A percentile compares a stretch with the other conserved stretches of the same genome.
Conservation (phyloP, 2,329 filamentous ascomycete species). For the Aureobasidium sp. region DNA sequence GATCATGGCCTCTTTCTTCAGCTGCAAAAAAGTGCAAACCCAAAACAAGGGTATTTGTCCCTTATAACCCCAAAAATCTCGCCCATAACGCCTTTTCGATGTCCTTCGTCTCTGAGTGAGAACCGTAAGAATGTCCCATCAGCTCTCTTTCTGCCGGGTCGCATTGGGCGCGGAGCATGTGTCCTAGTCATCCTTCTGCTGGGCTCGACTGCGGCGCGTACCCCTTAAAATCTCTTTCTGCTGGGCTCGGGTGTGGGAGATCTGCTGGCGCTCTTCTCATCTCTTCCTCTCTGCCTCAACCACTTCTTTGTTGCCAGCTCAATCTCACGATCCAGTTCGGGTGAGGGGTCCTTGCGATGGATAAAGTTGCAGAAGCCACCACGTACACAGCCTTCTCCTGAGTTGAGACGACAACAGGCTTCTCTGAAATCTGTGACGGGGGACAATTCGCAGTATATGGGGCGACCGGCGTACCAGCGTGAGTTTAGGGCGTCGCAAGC, state of each 20-base stretch:
- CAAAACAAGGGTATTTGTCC: conserved; percentile 1
- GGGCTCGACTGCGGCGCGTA: too few species aligned
- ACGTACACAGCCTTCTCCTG: conserved; percentile 87
- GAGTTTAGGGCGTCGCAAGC: conserved; percentile 92
- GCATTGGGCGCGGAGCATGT: too few species aligned
- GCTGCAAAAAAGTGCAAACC: background rate
- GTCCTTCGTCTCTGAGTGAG: background rate
- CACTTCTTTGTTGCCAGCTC: conserved; percentile 92
- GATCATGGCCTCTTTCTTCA: background rate
- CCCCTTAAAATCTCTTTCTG: conserved; percentile 38
- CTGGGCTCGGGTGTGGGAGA: conserved; percentile 82
- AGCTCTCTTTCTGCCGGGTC: too few species aligned
- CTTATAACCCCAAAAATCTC: background rate
- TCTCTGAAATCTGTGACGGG: conserved; percentile 98
- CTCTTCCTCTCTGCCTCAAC: conserved; percentile 74
- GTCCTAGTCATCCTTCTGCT: too few species aligned
- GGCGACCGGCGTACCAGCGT: conserved; percentile 92
- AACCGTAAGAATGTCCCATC: background rate
- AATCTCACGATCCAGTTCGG: conserved; percentile 82
- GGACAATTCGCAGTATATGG: conserved; percentile 95
- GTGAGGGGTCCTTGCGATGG: conserved; percentile 86
- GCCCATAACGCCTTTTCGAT: background rate
- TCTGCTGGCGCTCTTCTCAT: conserved; percentile 70
- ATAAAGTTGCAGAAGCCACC: conserved; percentile 99
- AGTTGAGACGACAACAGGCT: conserved; percentile 91